Evolutionary conservation across 2,329 filamentous ascomycete genomes (phyloP).

Genomic region (Beauveria scarabaeidicola): DNA sequence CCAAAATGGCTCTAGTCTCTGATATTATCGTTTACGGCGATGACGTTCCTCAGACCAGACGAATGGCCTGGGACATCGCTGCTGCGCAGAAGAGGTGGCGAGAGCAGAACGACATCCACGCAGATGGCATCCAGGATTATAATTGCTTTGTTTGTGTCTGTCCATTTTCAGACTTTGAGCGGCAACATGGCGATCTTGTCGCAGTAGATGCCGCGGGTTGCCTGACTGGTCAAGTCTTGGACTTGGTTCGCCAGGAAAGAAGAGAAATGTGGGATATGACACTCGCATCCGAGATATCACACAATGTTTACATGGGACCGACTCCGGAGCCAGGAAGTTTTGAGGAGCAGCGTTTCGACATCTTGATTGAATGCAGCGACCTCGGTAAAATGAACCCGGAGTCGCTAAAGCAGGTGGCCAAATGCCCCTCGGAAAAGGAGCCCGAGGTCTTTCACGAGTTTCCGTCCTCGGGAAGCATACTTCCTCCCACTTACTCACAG

Average conservation of each 20-base stretch:
- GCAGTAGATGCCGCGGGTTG: slow-evolving; percentile 64
- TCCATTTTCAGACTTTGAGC: slow-evolving; percentile 64
- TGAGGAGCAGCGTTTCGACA: slow-evolving; percentile 60
- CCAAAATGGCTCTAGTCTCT: slow-evolving; percentile 78
- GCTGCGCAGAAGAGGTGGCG: slow-evolving; percentile 71
- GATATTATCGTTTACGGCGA: slow-evolving; percentile 92
- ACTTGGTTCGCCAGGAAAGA: slow-evolving; percentile 85
- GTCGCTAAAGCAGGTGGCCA: slow-evolving; percentile 55
- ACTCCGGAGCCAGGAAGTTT: slow-evolving; percentile 62
- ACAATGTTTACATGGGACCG: slow-evolving; percentile 84
- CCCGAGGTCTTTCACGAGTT: slow-evolving; percentile 52
- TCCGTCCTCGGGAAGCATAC: slow-evolving; percentile 86
- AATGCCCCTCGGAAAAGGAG: slow-evolving; percentile 39
- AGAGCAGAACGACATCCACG: slow-evolving; percentile 50
- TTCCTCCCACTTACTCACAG: slow-evolving; percentile 76
- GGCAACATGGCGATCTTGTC: slow-evolving; percentile 60
- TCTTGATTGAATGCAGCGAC: slow-evolving; percentile 85
- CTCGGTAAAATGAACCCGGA: slow-evolving; percentile 65
- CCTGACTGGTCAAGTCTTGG: slow-evolving; percentile 68
- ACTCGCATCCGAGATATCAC: slow-evolving; percentile 74
- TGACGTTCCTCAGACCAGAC: slow-evolving; percentile 50
- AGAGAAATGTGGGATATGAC: slow-evolving; percentile 93
- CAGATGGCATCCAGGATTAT: slow-evolving; percentile 53
- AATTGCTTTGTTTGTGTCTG: slow-evolving; percentile 73
- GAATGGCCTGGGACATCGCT: slow-evolving; percentile 61